Percentiles rank a stretch among this genome's conserved stretches.
These are phyloP conservation scores for Penicillium paradoxum DNA, from an alignment of 495 filamentous ascomycete species.

Conservation along the genomic window DNA sequence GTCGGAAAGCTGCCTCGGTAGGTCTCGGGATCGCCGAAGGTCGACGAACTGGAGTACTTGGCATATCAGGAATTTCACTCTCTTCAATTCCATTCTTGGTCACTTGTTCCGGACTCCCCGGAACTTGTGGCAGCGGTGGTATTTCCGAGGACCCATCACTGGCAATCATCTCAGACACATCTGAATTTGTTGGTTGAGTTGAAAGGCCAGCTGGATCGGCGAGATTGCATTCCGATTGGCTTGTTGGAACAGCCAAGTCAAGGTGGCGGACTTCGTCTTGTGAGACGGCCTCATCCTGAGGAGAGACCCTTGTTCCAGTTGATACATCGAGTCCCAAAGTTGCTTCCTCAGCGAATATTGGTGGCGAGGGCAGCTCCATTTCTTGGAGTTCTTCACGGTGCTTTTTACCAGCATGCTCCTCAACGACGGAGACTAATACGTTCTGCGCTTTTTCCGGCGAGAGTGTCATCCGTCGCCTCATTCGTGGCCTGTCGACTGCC, in stretches of 20 bases:
- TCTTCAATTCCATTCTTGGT: slow-evolving; percentile 2
- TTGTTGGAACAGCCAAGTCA: slow-evolving; percentile 60
- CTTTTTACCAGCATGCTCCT: slow-evolving; percentile 53
- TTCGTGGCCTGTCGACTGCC: slow-evolving; percentile 27
- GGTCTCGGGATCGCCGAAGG: slow-evolving; percentile 51
- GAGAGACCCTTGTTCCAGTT: slow-evolving; percentile 13
- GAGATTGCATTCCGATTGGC: slow-evolving; percentile 23
- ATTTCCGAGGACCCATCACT: slow-evolving; percentile 2
- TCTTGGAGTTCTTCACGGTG: slow-evolving; percentile 21
- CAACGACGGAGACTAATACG: slow-evolving; percentile 63
- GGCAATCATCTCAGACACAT: slow-evolving; percentile 10
- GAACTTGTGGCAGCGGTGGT: slow-evolving; percentile 10
- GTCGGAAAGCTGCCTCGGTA: slow-evolving; percentile 39
- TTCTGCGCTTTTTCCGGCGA: slow-evolving; percentile 66
- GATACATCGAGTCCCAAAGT: slow-evolving; percentile 13
- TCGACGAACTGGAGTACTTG: slow-evolving; percentile 24
- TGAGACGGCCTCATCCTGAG: slow-evolving; percentile 23
- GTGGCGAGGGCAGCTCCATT: slow-evolving; percentile 12
- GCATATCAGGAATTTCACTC: background rate
- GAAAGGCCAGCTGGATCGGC: slow-evolving; percentile 8
- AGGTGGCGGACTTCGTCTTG: slow-evolving; percentile 60
- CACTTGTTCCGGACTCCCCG: background rate
- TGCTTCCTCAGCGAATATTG: slow-evolving; percentile 8
- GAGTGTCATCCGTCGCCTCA: slow-evolving; percentile 47
- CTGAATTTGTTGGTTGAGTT: slow-evolving; percentile 2